Percentiles rank a stretch among this genome's conserved stretches.
Conservation (phyloP, 768 basidiomycete species). For the Ramaria sp. region DNA sequence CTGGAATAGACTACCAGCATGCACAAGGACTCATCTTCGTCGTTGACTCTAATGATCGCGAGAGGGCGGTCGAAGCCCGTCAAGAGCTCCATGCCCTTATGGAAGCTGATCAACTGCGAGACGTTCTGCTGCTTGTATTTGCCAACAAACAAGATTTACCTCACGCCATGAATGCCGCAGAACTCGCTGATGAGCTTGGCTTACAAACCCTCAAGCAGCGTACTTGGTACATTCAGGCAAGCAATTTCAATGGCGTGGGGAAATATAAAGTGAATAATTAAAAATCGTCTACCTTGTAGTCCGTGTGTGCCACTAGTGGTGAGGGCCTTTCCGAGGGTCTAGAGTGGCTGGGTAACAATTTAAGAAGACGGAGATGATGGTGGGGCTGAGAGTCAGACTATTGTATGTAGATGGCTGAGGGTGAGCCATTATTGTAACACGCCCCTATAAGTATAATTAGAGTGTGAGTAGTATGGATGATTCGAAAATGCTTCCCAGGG, state of each 20-base stretch:
- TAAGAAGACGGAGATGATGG: slow-evolving; percentile 77
- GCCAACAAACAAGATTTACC: slow-evolving; percentile 57
- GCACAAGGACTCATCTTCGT: slow-evolving; percentile 99
- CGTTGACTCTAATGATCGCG: slow-evolving; percentile 98
- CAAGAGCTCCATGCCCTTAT: slow-evolving; percentile 99
- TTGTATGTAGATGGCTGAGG: too few species aligned
- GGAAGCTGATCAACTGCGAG: slow-evolving; percentile 97
- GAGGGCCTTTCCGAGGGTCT: slow-evolving; percentile 98
- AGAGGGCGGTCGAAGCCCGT: slow-evolving; percentile 97
- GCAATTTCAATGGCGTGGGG: neutral
- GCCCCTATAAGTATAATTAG: too few species aligned
- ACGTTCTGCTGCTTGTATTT: slow-evolving; percentile 84
- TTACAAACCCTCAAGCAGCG: slow-evolving; percentile 93
- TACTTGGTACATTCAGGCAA: slow-evolving; percentile 94
- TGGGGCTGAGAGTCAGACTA: slow-evolving; percentile 22
- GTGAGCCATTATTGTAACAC: too few species aligned
- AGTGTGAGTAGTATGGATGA: too few species aligned
- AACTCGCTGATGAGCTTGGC: slow-evolving; percentile 93
- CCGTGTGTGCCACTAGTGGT: slow-evolving; percentile 95
- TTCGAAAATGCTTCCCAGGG: too few species aligned
- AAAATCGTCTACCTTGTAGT: slow-evolving; percentile 33
- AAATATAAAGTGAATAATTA: neutral
- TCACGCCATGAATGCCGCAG: slow-evolving; percentile 35
- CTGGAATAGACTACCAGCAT: slow-evolving; percentile 89
- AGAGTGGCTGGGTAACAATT: slow-evolving; percentile 90